Percentiles rank a stretch among this genome's conserved stretches.
These are phyloP conservation scores for Physaria fendleri DNA, from an alignment of 345 rosid genomes.

Conservation along the genomic window DNA sequence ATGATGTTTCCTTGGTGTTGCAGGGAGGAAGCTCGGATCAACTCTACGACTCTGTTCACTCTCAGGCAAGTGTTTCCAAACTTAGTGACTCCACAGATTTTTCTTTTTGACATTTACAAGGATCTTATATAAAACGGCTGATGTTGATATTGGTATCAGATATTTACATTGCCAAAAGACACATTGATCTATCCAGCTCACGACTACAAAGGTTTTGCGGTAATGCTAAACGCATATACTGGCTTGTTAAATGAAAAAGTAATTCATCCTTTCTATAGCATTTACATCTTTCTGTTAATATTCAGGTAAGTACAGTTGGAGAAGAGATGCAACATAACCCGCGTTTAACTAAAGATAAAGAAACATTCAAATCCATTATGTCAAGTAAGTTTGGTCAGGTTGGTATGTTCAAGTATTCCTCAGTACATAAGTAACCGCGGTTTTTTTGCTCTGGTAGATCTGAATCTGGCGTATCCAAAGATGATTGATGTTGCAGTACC, in stretches of 20 bases:
- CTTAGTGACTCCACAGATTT: not conserved
- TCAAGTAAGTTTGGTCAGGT: slow-evolving; percentile 47
- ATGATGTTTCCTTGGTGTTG: not conserved
- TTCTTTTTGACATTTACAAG: not conserved
- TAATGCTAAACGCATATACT: slow-evolving; percentile 26
- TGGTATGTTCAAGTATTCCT: not conserved
- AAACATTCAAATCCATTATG: slow-evolving; percentile 74
- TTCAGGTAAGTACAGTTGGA: slow-evolving; percentile 88
- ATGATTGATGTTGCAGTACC: slow-evolving; percentile 86
- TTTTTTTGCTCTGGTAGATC: slow-evolving; percentile 44
- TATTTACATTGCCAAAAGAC: slow-evolving; percentile 77
- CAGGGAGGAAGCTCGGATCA: slow-evolving; percentile 89
- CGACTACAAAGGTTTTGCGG: slow-evolving; percentile 87
- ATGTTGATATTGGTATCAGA: slow-evolving; percentile 39
- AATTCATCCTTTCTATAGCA: not conserved
- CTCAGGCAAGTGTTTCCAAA: slow-evolving; percentile 53
- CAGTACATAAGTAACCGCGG: not conserved
- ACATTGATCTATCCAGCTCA: slow-evolving; percentile 88
- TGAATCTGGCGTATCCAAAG: slow-evolving; percentile 80
- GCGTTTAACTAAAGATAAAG: slow-evolving; percentile 82
- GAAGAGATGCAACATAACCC: slow-evolving; percentile 79
- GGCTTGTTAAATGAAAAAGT: not conserved
- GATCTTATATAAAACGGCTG: not conserved
- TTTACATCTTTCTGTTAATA: slow-evolving; percentile 7
- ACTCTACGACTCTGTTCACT: slow-evolving; percentile 85